Evolutionary conservation across 139 green algal species (phyloP), one percentile per base, ranked within the genome.

Genomic region (Gonium pectorale): DNA sequence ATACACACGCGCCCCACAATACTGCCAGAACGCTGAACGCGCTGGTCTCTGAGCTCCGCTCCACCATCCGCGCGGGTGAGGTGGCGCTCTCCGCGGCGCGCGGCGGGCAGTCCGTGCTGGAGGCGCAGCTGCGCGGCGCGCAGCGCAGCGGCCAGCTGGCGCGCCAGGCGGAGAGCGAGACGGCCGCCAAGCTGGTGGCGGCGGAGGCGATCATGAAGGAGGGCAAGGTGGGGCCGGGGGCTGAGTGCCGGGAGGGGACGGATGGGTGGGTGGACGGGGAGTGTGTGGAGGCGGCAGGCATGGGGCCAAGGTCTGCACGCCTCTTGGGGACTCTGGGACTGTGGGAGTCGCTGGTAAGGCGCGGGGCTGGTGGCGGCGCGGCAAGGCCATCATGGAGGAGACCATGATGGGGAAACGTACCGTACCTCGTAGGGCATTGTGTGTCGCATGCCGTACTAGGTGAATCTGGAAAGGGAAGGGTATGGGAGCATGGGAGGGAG

Each of bases 91-190:
- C 31, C 24, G 46, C 78, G 22, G 78, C 78, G 3, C 62, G 22
- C 31, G 63, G 62, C 31, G 66, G 44, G 29, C 43, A 73, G 59
- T 40, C 40, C 15, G 59, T 82, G 75, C 59, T 82, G 75, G 75
- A 82, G 75, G 75, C 75, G 27, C 75, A 82, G 59, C 75, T 82
- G 38, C 75, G 75, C 2, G 75, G 75, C 40, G 38, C 75, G 33
- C 59, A 71, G 75, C 75, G 75, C 6, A 31, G 40, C 29, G 37
- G 17, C 29, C 40, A 82, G 38, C 54, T 82, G 75, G 59, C 29
- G 40, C 41, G 59, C 41, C 41, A 60, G 75, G 33, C 27, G 31
- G 37, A 69, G 51, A 56, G 69, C 5, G 73, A 81, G 37, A 37
- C 69, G 40, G 75, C 75, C 22, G 59, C 13, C 40, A 60, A 60